Conservation (phyloP, 2,329 filamentous ascomycete genomes). For the Dactylellina haptotyla region DNA sequence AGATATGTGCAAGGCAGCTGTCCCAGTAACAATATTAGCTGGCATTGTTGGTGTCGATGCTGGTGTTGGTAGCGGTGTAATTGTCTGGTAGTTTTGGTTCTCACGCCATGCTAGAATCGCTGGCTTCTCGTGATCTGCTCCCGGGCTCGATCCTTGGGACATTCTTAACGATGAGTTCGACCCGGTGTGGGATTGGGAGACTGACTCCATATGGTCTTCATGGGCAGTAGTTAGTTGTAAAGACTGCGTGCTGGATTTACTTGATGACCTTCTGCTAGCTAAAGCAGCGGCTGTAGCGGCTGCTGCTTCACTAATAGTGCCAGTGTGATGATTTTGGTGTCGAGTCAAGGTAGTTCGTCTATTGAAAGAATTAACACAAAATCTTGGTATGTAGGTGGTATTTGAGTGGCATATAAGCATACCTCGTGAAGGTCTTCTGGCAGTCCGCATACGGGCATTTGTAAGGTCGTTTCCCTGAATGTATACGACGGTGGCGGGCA, state of each 20-base stretch:
- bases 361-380: constrained; percentile 14
- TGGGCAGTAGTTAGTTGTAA: constrained; percentile 59
- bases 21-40: constrained; percentile 55
- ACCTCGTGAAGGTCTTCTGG: constrained; percentile 90
- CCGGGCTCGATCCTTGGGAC: constrained; percentile 52
- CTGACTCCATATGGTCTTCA: constrained; percentile 58
- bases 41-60: constrained; percentile 57
- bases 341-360: constrained; percentile 92
- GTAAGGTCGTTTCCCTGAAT: constrained; percentile 94
- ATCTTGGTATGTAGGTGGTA: background rate
- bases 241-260: constrained; percentile 62
- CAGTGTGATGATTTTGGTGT: constrained; percentile 95
- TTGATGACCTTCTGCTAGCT: constrained; percentile 63
- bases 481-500: constrained; percentile 90
- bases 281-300: constrained; percentile 87
- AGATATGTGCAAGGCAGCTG: constrained; percentile 42
- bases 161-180: constrained; percentile 54
- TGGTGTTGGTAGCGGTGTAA: constrained; percentile 57
- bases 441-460: constrained; percentile 98
- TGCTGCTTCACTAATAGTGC: constrained; percentile 92
- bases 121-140: constrained; percentile 51
- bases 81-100: constrained; percentile 50
- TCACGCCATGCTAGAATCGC: constrained; percentile 49
- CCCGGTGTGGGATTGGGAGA: constrained; percentile 53
- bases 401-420: constrained; percentile 3